Conservation (phyloP, 371 early-diverging fungal genomes). For the Mortierella sp. region DNA sequence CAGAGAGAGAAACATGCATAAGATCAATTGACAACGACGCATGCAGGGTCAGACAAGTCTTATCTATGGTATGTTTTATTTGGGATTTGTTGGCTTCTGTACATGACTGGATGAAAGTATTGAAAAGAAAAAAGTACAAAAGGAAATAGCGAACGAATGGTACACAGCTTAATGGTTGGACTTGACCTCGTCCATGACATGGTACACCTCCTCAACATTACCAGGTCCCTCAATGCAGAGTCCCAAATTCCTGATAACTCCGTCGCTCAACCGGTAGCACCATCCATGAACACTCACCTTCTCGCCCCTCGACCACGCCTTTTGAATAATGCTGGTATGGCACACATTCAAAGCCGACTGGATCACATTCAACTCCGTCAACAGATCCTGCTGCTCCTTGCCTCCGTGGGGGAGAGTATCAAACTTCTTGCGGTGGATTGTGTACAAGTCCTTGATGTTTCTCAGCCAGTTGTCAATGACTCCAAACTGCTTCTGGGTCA, state of each 20-base stretch:
- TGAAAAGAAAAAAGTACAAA: background rate
- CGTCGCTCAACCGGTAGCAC: slow-evolving; percentile 73
- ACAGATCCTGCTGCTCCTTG: slow-evolving; percentile 63
- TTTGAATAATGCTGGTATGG: slow-evolving; percentile 84
- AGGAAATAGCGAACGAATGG: background rate
- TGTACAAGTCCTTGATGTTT: slow-evolving; percentile 83
- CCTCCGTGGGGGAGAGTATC: slow-evolving; percentile 57
- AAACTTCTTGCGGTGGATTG: slow-evolving; percentile 70
- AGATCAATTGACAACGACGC: background rate
- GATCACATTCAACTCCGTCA: slow-evolving; percentile 85
- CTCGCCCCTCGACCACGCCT: slow-evolving; percentile 89
- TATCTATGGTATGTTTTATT: background rate
- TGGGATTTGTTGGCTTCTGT: background rate
- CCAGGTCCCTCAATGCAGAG: slow-evolving; percentile 54
- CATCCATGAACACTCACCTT: slow-evolving; percentile 89
- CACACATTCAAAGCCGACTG: slow-evolving; percentile 81
- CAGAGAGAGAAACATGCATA: background rate
- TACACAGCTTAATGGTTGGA: background rate
- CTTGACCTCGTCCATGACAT: slow-evolving; percentile 41
- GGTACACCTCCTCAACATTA: slow-evolving; percentile 55
- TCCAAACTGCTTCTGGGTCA: slow-evolving; percentile 75
- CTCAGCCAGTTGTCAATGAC: slow-evolving; percentile 91
- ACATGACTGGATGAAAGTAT: background rate
- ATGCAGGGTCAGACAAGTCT: background rate
- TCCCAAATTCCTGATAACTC: slow-evolving; percentile 50